These are phyloP conservation scores for Penicillium thymicola DNA, from an alignment of 2,329 filamentous ascomycete species.

Conservation along the genomic window DNA sequence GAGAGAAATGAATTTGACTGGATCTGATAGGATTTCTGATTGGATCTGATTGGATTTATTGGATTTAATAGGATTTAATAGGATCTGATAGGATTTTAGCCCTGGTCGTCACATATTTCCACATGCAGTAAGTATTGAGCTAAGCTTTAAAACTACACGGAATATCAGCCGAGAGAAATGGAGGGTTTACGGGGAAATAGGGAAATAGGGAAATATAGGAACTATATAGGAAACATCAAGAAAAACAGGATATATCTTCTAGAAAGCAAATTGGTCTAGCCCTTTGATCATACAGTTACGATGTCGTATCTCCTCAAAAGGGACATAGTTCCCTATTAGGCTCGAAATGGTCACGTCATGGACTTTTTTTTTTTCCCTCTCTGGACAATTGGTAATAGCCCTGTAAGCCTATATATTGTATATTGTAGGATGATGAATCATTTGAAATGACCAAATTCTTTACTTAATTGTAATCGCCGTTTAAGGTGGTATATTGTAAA, in stretches of 20 bases:
- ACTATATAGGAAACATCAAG: not conserved
- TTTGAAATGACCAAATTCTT: not conserved
- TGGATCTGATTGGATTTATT: no score
- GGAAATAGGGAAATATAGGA: not conserved
- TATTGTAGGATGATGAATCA: not conserved
- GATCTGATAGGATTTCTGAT: not conserved
- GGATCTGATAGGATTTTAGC: no score
- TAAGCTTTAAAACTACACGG: not conserved
- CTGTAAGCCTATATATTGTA: no score
- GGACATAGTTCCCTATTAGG: not conserved
- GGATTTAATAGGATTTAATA: no score
- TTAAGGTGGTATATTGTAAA: no score
- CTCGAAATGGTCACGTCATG: not conserved
- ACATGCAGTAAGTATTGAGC: not conserved
- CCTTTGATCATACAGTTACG: not conserved
- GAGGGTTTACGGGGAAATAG: not conserved
- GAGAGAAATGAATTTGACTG: not conserved
- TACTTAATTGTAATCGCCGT: not conserved
- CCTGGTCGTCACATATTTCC: slow-evolving; percentile 1
- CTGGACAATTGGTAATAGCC: no score
- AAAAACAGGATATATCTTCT: not conserved
- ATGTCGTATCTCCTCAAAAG: not conserved
- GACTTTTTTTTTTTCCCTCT: no score
- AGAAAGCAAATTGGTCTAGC: not conserved
- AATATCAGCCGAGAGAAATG: not conserved